Evolutionary conservation across 768 basidiomycete species (phyloP), one percentile per base, ranked within the genome.

Genomic region (Xerocomellus dryophilus): DNA sequence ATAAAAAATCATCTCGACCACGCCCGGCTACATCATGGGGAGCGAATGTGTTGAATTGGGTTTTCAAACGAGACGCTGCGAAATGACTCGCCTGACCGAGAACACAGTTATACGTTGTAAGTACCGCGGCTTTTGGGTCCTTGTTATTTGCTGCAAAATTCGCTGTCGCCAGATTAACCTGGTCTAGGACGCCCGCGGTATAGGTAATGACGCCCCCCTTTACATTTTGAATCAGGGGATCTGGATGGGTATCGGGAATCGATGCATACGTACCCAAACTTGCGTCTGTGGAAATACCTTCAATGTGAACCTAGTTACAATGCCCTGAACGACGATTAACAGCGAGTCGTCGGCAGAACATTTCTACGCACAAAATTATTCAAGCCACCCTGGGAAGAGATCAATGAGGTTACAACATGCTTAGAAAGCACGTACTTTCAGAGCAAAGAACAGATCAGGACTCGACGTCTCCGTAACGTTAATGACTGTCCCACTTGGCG

Each of bases 281-380:
- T 77, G 63, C 1, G 69, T 68, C 66, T 85, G 82, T 7, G 83
- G 78, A 61, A 74, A 75, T 0, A 80, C 72, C 51, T 77, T 77
- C 18, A 85, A 50, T 0, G 77, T 81, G 61, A 85, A 80, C 45
- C 66, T 74, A 0, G 83, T 85, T 5, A 84, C 80, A 31, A 86
- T 80, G 1, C 84, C 84, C 73, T 76, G 45, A n/a, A 34, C 12
- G 1, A 15, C 17, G n/a, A 17, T 50, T 14, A 50, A 8, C n/a
- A 38, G 23, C 8, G 5, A 32, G 12, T 29, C 5, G 3, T 18
- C 9, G 42, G 5, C 5, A 15, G 20, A 51, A 8, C 4, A 12
- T 44, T 23, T 14, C n/a, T 25, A 41, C 66, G 12, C 43, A 77
- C 77, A 55, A 82, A 85, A 59, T 86, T 86, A 57, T 86, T 84